Evolutionary conservation across 768 basidiomycete genomes (phyloP), one percentile per base, ranked within the genome.

Genomic region (Termitomyces bulborhizus): DNA sequence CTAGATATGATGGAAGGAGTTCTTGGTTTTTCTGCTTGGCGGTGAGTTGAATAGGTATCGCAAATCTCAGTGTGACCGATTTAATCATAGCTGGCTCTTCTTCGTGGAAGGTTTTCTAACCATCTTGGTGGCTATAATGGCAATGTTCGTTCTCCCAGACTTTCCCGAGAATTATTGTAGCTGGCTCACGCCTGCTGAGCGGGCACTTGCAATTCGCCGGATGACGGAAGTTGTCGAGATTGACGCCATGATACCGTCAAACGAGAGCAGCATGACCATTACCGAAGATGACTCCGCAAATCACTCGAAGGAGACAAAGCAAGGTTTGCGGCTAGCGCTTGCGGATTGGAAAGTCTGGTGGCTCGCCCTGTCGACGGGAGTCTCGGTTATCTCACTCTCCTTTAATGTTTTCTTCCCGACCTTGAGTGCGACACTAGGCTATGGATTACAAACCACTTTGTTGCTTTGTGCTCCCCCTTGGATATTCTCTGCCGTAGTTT

Each of bases 391-490:
- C 37, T 81, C 86, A 8, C 62, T 90, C 27, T 84, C 83, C 4
- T 92, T 92, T 76, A 86, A 88, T 65, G 84, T 83, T 7, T 90
- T 84, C 68, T 92, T 92, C 71, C 89, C 87, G 6, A 88, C 90
- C 0, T 69, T 93, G 44, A 80, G 79, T 29, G 80, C 77, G 16
- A 93, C 90, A 9, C 73, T 94, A 69, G 86, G 86, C 18, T 88
- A 78, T 72, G 76, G 70, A 58, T 68, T 75, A 21, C 90, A 84
- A 1, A 70, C 85, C 16, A 85, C 88, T 15, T 72, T 93, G 36
- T 70, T 93, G 40, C 75, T 93, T 53, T 90, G 89, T 62, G 88
- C 86, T 7, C 91, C 90, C 32, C 91, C 91, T n/a, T 93, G 84
- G 76, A 71, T 76, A 8, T 84, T 88, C 62, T 78, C 88, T 0